These are phyloP conservation scores for Globisporangium megalacanthum DNA, from an alignment of 352 stramenopile genomes.

Conservation along the genomic window DNA sequence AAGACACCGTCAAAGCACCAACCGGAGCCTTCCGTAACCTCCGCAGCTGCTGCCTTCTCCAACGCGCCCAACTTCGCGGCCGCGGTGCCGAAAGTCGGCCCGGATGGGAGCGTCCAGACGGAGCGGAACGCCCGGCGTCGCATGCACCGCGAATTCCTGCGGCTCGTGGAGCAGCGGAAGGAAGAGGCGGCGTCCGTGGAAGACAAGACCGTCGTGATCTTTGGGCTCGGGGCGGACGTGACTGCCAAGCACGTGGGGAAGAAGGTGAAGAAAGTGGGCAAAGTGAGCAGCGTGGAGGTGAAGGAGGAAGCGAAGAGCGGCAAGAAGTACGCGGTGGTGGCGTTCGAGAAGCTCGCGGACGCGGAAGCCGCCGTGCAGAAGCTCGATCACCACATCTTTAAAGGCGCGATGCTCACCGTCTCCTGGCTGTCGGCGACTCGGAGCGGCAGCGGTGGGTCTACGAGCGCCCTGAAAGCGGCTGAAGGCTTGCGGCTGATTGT, in stretches of 20 bases:
- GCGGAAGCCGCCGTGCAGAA: conserved; percentile 52
- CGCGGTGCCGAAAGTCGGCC: conserved; percentile 11
- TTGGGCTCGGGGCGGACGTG: conserved; percentile 58
- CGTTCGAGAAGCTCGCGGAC: conserved; percentile 52
- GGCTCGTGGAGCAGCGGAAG: conserved; percentile 63
- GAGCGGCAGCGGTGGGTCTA: conserved; percentile 17
- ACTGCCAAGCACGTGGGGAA: conserved; percentile 79
- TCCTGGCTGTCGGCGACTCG: conserved; percentile 28
- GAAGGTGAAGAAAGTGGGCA: conserved; percentile 70
- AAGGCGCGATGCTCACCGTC: conserved; percentile 66
- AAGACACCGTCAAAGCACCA: neutral
- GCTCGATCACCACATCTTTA: conserved; percentile 83
- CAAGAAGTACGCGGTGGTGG: conserved; percentile 59
- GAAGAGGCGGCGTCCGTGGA: conserved; percentile 38
- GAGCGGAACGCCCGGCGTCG: conserved; percentile 75
- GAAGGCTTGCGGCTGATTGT: conserved; percentile 77
- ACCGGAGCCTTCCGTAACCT: neutral
- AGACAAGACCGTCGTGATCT: conserved; percentile 74
- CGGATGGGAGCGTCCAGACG: conserved; percentile 47
- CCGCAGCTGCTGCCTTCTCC: conserved; percentile 11
- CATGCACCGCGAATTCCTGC: conserved; percentile 70
- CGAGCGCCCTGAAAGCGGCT: conserved; percentile 22
- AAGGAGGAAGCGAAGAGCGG: conserved; percentile 51
- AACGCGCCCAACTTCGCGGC: conserved; percentile 5
- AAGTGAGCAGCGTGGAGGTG: conserved; percentile 47